phyloP scores from a whole-genome alignment of 345 rosid genomes.

The Brassica napus region Da-Ae NC_063445.1:57982001-57982500 shows the following conservation, averaged over 20 bases:
- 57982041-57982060: no score
- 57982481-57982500: no score
- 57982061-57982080: no score
- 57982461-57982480: no score
- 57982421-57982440: constrained; percentile 10
- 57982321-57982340: not conserved
- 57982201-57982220: constrained; percentile 36
- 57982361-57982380: constrained; percentile 24
- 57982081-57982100: no score
- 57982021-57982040: no score
- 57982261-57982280: constrained; percentile 18
- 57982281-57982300: not conserved
- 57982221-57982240: constrained; percentile 36
- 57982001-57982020: not conserved
- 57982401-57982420: constrained; percentile 14
- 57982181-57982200: constrained; percentile 28
- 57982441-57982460: not conserved
- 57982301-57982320: not conserved
- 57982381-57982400: constrained; percentile 13
- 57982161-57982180: not conserved
- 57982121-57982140: not conserved
- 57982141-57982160: constrained; percentile 13
- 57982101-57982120: not conserved
- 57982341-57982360: not conserved
- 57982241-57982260: constrained; percentile 40